Conservation (phyloP, 176 grass and related monocot genomes). For the Juncus effusus region DNA sequence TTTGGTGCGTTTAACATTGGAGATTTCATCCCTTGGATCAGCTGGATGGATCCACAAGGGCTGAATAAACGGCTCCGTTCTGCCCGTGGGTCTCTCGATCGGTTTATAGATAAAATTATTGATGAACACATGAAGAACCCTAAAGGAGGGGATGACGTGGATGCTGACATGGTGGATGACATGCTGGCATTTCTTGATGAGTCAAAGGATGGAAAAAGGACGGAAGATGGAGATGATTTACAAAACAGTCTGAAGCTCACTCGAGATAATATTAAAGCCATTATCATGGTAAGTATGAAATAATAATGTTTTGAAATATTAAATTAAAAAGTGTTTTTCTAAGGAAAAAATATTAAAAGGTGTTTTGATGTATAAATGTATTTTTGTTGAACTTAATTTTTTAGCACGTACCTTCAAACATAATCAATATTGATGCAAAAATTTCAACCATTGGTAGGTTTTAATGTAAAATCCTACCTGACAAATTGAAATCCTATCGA, state of each 20-base stretch:
- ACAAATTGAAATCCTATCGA: too few species aligned
- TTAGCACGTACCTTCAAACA: too few species aligned
- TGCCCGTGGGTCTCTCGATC: constrained; percentile 51
- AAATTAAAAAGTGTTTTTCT: too few species aligned
- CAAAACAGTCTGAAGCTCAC: constrained; percentile 58
- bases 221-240: constrained; percentile 44
- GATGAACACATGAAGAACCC: constrained; percentile 63
- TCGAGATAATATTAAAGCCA: constrained; percentile 83
- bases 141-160: constrained; percentile 44
- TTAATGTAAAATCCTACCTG: too few species aligned
- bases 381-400: too few species aligned
- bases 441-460: too few species aligned
- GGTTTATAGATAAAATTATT: constrained; percentile 91
- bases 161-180: constrained; percentile 91
- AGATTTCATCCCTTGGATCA: constrained; percentile 77
- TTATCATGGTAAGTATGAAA: constrained; percentile 72
- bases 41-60: constrained; percentile 65
- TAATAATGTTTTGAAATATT: too few species aligned
- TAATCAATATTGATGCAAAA: too few species aligned
- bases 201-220: not conserved
- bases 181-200: constrained; percentile 76
- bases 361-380: too few species aligned
- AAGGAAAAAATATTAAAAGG: too few species aligned
- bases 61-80: constrained; percentile 50
- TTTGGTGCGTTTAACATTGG: constrained; percentile 75